Evolutionary conservation across 2,329 filamentous ascomycete genomes (phyloP), one percentile per base, ranked within the genome.

Genomic region (Trichophyton benhamiae): DNA sequence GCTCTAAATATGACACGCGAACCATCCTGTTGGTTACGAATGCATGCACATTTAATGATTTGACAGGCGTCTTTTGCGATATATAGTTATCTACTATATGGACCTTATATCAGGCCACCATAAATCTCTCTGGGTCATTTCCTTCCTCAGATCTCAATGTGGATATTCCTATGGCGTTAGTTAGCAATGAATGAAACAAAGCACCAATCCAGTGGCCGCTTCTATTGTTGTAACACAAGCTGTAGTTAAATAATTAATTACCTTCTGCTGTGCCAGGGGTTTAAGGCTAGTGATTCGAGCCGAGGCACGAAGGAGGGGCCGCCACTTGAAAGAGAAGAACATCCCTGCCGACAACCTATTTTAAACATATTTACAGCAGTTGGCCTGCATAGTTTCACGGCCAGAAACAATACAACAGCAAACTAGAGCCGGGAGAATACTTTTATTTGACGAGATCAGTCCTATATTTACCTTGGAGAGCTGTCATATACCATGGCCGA

Each of bases 31-130:
- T 58, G 57, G 57, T 58, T 58, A 58, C 30, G 57, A 58, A 44
- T 58, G 36, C 57, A 42, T 58, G 57, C 20, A 44, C 17, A 27
- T 44, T 44, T 58, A 27, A 58, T n/a, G 53, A 57, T 57, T 57
- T 57, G 36, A 38, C 36, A 22, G 57, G 17, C 57, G 57, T 58
- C 33, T 44, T 44, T 58, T 44, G 57, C 57, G 8, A 33, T n/a
- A 55, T 55, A 55, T 36, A 27, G 15, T 7, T 30, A 30, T 30
- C 41, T 44, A n/a, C 6, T 55, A 55, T 55, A 55, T 42, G 27
- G 6, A 30, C 17, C 41, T 58, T 44, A 44, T 58, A 58, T 58
- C 30, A 20, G n/a, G 22, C 13, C 30, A 58, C 17, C 22, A 58
- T 58, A 58, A 38, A 38, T 41, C 27, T 58, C n/a, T 15, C 27